phyloP scores from a whole-genome alignment of 768 basidiomycete species.

The Termitomyces sp. region DNA sequence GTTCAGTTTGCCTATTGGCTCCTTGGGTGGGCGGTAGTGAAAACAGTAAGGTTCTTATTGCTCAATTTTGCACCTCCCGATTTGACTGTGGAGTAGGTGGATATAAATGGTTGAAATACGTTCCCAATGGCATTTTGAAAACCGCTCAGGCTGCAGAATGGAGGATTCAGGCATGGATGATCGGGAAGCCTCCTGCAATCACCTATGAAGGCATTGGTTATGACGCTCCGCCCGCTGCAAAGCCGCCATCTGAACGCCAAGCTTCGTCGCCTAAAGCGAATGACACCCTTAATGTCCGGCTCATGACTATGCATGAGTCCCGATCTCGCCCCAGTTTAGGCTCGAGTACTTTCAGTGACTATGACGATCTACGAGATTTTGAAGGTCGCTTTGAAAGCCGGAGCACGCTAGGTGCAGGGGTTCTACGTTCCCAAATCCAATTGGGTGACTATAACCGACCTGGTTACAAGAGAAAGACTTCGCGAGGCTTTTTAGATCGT shows the following conservation, averaged over 20 bases:
- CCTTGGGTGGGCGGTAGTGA: slow-evolving; percentile 96
- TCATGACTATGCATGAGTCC: slow-evolving; percentile 29
- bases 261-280: slow-evolving; percentile 23
- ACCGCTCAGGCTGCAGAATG: slow-evolving; percentile 97
- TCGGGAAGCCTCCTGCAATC: slow-evolving; percentile 89
- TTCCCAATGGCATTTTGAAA: slow-evolving; percentile 88
- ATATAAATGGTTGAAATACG: slow-evolving; percentile 96
- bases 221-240: slow-evolving; percentile 35
- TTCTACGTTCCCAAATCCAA: slow-evolving; percentile 15
- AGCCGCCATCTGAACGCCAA: slow-evolving; percentile 14
- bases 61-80: neutral
- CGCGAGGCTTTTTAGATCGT: slow-evolving; percentile 61
- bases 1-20: slow-evolving; percentile 83
- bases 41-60: slow-evolving; percentile 52
- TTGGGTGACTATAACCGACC: slow-evolving; percentile 29
- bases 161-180: slow-evolving; percentile 95
- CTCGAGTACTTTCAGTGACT: slow-evolving; percentile 75
- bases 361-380: slow-evolving; percentile 83
- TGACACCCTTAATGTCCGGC: slow-evolving; percentile 23
- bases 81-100: slow-evolving; percentile 41
- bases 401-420: slow-evolving; percentile 59
- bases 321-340: slow-evolving; percentile 64
- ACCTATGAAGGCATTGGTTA: slow-evolving; percentile 86
- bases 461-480: slow-evolving; percentile 48
- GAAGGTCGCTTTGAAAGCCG: slow-evolving; percentile 81